Evolutionary conservation across 352 stramenopile genomes (phyloP).

Genomic region (Pythium plurisporium): DNA sequence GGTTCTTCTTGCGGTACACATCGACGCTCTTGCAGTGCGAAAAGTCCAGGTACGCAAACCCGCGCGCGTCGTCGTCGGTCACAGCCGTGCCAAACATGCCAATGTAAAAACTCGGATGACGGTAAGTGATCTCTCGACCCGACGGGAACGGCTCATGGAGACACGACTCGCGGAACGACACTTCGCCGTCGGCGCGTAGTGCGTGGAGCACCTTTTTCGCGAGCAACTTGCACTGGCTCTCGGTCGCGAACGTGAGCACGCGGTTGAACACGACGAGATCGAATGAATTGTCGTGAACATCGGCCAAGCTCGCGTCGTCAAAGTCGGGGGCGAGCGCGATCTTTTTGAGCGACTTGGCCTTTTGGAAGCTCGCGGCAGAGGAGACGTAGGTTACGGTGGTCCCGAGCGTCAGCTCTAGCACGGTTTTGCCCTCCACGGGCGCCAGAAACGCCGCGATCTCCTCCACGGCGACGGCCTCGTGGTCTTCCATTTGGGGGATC

Average conservation of each 20-base stretch:
- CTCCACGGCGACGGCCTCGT: constrained; percentile 16
- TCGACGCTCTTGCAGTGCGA: constrained; percentile 24
- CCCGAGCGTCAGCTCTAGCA: constrained; percentile 33
- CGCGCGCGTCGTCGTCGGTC: constrained; percentile 21
- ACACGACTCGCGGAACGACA: constrained; percentile 37
- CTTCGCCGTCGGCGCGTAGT: constrained; percentile 26
- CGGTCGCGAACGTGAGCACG: constrained; percentile 31
- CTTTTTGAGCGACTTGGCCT: constrained; percentile 19
- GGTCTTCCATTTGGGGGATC: constrained; percentile 9
- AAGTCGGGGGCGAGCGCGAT: constrained; percentile 29
- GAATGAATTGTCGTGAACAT: constrained; percentile 17
- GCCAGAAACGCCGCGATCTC: constrained; percentile 23
- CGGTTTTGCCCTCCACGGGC: constrained; percentile 27
- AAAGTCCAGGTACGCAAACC: constrained; percentile 26
- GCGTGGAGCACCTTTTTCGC: constrained; percentile 25
- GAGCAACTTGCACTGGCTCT: constrained; percentile 23
- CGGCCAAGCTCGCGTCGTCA: constrained; percentile 17
- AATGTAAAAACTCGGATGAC: constrained; percentile 40
- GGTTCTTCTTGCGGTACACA: constrained; percentile 33
- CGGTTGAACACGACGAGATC: constrained; percentile 38
- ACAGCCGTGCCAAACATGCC: constrained; percentile 27
- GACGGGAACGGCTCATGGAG: constrained; percentile 32
- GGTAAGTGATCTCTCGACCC: constrained; percentile 22
- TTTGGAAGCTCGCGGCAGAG: constrained; percentile 8
- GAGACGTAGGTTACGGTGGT: constrained; percentile 19